Conservation (phyloP, 257 asterid species). For the Petunia axillaris region DNA sequence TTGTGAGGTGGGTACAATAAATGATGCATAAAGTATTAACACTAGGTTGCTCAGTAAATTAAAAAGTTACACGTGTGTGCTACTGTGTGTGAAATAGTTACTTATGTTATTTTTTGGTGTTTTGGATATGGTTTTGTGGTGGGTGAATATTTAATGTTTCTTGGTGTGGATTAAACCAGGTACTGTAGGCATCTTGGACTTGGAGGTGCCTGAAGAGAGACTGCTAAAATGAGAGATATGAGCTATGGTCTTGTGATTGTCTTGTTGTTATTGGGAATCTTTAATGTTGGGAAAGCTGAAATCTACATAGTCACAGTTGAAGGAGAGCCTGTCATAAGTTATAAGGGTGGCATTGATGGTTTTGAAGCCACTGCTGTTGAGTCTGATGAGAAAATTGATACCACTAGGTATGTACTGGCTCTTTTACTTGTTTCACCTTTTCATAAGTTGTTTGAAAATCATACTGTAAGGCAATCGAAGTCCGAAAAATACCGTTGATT, state of each 20-base stretch:
- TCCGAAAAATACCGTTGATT: background rate
- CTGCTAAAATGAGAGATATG: constrained; percentile 54
- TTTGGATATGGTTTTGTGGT: constrained; percentile 3
- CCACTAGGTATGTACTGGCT: constrained; percentile 59
- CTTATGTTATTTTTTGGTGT: background rate
- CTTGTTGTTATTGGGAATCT: constrained; percentile 44
- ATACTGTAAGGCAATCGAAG: background rate
- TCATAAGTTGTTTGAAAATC: background rate
- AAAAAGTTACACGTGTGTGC: background rate
- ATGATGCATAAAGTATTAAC: constrained; percentile 18
- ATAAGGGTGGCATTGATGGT: constrained; percentile 80
- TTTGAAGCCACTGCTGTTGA: constrained; percentile 96
- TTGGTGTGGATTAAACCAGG: constrained; percentile 43
- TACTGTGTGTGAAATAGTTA: background rate
- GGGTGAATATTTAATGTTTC: background rate
- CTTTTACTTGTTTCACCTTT: constrained; percentile 23
- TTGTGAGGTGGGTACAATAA: constrained; percentile 17
- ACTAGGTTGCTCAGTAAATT: background rate
- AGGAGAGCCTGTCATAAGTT: constrained; percentile 95
- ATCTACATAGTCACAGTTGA: constrained; percentile 81
- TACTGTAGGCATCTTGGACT: constrained; percentile 34
- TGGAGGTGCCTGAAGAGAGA: constrained; percentile 39
- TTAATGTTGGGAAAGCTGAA: constrained; percentile 61
- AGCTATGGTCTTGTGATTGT: constrained; percentile 41
- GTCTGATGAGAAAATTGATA: constrained; percentile 76